A percentile compares a stretch with the other conserved stretches of the same genome.
These are phyloP conservation scores for Lasiosphaeria miniovina DNA, from an alignment of 495 filamentous ascomycete genomes.

Conservation along the genomic window DNA sequence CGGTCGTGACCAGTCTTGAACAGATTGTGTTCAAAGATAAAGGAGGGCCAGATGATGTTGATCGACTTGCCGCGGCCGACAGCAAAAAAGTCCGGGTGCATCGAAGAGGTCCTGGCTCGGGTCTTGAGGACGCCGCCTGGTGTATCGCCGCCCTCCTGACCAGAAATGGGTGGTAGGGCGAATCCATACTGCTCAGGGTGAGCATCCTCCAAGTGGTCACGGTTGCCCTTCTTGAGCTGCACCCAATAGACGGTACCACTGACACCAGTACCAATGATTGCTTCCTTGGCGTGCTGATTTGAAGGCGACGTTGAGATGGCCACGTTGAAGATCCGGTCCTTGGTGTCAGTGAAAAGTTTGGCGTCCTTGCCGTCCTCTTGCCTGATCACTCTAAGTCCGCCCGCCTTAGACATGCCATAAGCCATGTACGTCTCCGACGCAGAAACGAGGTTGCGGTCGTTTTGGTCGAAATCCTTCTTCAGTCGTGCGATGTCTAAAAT, in stretches of 20 bases:
- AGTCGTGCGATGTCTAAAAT: conserved; percentile 86
- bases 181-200: conserved; percentile 73
- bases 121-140: conserved; percentile 93
- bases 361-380: conserved; percentile 90
- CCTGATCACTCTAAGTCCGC: conserved; percentile 85
- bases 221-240: conserved; percentile 63
- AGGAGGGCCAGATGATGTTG: conserved; percentile 79
- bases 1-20: conserved; percentile 70
- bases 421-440: conserved; percentile 90
- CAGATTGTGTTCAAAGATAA: conserved; percentile 66
- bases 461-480: conserved; percentile 96
- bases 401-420: conserved; percentile 87
- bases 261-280: conserved; percentile 86
- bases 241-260: conserved; percentile 95
- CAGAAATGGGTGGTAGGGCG: conserved; percentile 73
- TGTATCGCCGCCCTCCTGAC: conserved; percentile 67
- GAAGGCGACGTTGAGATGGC: conserved; percentile 63
- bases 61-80: conserved; percentile 95
- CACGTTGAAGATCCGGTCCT: conserved; percentile 94
- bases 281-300: conserved; percentile 57
- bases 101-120: conserved; percentile 80
- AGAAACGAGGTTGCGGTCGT: conserved; percentile 86
- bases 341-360: conserved; percentile 80
- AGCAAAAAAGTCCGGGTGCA: conserved; percentile 87
- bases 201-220: conserved; percentile 70